Evolutionary conservation across 1,284 basidiomycete species (phyloP), one percentile per base, ranked within the genome.

Genomic region (Puccinia triticina): DNA sequence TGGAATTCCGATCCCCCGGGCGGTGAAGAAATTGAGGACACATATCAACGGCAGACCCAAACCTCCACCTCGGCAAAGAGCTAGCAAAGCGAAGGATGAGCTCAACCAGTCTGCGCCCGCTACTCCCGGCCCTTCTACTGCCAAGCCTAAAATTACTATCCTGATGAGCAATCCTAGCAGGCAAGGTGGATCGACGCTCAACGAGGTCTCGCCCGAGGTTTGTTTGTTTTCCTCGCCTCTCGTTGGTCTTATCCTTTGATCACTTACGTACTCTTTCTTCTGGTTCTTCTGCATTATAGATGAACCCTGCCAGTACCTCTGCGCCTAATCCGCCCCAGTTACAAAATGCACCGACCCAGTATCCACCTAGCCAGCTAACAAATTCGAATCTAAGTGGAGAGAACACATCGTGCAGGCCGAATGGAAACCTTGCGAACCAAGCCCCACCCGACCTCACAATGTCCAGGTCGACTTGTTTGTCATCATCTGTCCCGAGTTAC

Each of bases 11-110:
- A 74, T 81, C 21, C 59, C 79, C 4, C 53, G 79, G 11, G 26
- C 46, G 26, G 71, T 81, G 34, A 59, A 74, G 34, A 73, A 50
- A 46, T 59, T 81, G 46, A 71, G 71, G 57, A 81, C 79, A 11
- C 79, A 74, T 74, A 48, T 66, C 40, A 74, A 81, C 64, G 79
- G 79, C 40, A 81, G 73, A 72, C 79, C 72, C 18, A 81, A 80
- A 80, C 59, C 75, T 61, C 57, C 55, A n/a, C 75, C 75, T 34
- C 77, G 77, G 18, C 77, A 16, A 46, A 67, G 77, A 61, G 4
- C 53, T 37, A 72, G 53, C 26, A 80, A 80, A 80, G 3, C 48
- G 55, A 55, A 75, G 34, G 73, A 57, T 75, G 48, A 40, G 40
- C 55, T 59, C 26, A 32, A 40, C 48, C 11, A 57, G 14, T 43